Evolutionary conservation across 805 yeast species (phyloP).

Genomic region (Peterozyma toletana): DNA sequence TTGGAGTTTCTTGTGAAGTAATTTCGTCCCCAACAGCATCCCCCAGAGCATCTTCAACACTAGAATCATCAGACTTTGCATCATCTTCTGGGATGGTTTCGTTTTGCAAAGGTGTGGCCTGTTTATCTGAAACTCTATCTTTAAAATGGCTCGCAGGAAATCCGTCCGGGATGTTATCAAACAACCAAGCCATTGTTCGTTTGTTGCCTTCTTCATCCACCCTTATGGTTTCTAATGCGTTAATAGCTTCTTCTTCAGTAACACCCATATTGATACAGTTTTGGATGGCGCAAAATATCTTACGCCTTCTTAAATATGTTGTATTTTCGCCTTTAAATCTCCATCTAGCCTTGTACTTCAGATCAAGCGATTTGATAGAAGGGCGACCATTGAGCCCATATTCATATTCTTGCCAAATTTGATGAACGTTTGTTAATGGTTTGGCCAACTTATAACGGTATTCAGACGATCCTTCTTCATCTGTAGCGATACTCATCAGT

Average conservation of each 20-base stretch:
- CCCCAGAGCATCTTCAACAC: not conserved
- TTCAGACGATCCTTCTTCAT: not conserved
- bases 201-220: slow-evolving; percentile 5
- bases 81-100: not conserved
- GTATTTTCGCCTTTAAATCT: slow-evolving; percentile 45
- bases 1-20: not conserved
- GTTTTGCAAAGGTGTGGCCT: not conserved
- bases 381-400: slow-evolving; percentile 46
- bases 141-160: slow-evolving; percentile 4
- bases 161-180: slow-evolving; percentile 8
- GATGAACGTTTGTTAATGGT: slow-evolving; percentile 37
- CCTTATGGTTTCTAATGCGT: slow-evolving; percentile 6
- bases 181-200: slow-evolving; percentile 9
- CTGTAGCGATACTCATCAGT: not conserved
- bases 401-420: slow-evolving; percentile 52
- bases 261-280: slow-evolving; percentile 9
- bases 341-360: slow-evolving; percentile 45
- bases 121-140: not conserved
- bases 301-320: slow-evolving; percentile 45
- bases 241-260: slow-evolving; percentile 4
- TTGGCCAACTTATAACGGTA: slow-evolving; percentile 26
- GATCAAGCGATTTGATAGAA: slow-evolving; percentile 40
- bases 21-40: not conserved
- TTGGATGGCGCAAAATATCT: slow-evolving; percentile 48
- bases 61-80: not conserved